Base-by-base conservation (phyloP, 768 basidiomycete species). In the Neoboletus brunneissimus region DNA sequence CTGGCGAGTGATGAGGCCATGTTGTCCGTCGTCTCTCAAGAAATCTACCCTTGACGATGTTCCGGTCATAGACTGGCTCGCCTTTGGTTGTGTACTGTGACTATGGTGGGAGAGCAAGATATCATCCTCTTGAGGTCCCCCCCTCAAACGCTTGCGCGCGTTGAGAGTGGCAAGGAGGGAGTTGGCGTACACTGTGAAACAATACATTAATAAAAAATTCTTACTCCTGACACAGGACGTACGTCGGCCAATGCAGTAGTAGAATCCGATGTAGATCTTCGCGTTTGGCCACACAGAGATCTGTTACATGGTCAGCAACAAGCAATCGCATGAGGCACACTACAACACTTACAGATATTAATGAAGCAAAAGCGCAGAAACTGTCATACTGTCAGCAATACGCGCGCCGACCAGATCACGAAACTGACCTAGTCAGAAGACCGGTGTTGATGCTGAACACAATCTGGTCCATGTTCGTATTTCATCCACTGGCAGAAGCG, bases 91-190 rank as follows among this genome's bases (percentile, higher is more conserved):
- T 1, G 42, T 32, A 18, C 3, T 9, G 23, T 23, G 34, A 15
- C 38, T 53, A 12, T 66, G 65, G 2, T 56, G 47, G 18, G 67
- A 58, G 22, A 72, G 46, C 1, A 59, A 51, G 43, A 61, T 52
- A 0, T 59, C 56, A 7, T 64, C 61, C 22, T 55, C 49, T 0
- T 15, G 42, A 20, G 40, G 47, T 1, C 56, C 52, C 1, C 51
- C 44, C 23, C 77, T 76, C 51, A 84, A 76, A 70, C 73, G 75
- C 50, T 77, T 78, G 6, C 83, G 74, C 13, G 80, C 80, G 49
- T 85, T 85, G 49, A 84, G 75, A 0, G 83, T 83, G 1, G 82
- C 81, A 11, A 85, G 76, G n/a, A 85, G 77, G 5, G 82, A 77
- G 64, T 84, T 85, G 40, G 80, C 79, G 64, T 84, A 85, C 5